A percentile compares a stretch with the other conserved stretches of the same genome.
phyloP scores from a whole-genome alignment of 2,329 filamentous ascomycete species.

The Seiridium unicorne region DNA sequence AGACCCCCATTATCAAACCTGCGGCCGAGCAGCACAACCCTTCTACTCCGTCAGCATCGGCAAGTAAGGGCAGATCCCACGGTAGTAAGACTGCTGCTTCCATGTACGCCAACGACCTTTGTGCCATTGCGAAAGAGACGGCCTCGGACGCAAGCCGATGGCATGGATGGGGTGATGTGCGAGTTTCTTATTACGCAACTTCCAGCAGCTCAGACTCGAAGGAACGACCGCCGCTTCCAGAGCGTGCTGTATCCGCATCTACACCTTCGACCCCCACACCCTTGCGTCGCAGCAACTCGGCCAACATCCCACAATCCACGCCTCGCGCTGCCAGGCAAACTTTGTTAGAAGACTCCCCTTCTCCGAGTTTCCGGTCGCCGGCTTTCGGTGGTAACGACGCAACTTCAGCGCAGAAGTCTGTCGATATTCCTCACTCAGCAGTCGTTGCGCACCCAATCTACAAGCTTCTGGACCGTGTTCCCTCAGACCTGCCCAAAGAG shows the following conservation, averaged over 20 bases:
- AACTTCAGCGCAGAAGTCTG: constrained; percentile 50
- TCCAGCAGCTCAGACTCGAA: constrained; percentile 27
- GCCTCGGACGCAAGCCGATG: constrained; percentile 48
- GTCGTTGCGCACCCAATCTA: constrained; percentile 53
- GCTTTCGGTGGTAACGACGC: constrained; percentile 36
- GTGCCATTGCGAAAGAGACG: constrained; percentile 66
- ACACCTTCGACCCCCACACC: constrained; percentile 73
- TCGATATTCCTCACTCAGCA: constrained; percentile 63
- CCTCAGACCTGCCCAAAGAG: constrained; percentile 67
- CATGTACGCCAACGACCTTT: constrained; percentile 81
- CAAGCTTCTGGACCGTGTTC: constrained; percentile 53
- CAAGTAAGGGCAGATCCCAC: constrained; percentile 76
- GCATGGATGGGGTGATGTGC: constrained; percentile 79
- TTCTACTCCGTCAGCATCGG: constrained; percentile 46
- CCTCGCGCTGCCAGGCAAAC: constrained; percentile 29
- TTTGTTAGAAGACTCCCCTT: constrained; percentile 48
- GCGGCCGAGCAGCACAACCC: constrained; percentile 48
- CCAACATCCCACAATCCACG: constrained; percentile 37
- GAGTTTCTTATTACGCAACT: constrained; percentile 74
- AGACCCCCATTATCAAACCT: constrained; percentile 58
- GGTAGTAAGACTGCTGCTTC: constrained; percentile 48
- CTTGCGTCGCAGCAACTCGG: constrained; percentile 65
- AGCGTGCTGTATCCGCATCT: constrained; percentile 41
- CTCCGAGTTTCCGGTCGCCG: constrained; percentile 33
- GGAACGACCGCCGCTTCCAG: constrained; percentile 22